A percentile compares a stretch with the other conserved stretches of the same genome.
Evolutionary conservation across 495 filamentous ascomycete species (phyloP).

Genomic region (Podospora australis): DNA sequence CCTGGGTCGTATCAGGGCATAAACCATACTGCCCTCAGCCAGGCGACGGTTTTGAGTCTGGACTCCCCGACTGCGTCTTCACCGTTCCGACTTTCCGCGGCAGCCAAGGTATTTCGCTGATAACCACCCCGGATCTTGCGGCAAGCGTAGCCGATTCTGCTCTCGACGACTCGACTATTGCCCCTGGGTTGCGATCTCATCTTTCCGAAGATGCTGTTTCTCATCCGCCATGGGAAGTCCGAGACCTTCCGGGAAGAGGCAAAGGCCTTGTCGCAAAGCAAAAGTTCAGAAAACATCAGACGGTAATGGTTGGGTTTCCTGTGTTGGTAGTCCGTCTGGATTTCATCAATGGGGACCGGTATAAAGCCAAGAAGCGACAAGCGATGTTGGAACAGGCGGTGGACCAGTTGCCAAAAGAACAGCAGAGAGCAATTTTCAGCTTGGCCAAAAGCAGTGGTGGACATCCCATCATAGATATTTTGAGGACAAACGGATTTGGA

Average conservation of each 20-base stretch:
- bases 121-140: conserved; percentile 7
- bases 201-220: not conserved
- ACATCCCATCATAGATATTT: conserved; percentile 62
- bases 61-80: conserved; percentile 9
- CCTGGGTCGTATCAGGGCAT: no score
- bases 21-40: not conserved
- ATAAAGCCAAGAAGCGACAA: conserved; percentile 9
- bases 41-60: not conserved
- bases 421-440: conserved; percentile 11
- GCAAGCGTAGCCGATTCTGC: not conserved
- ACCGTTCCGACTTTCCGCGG: conserved; percentile 1
- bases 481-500: conserved; percentile 50
- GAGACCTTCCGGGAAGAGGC: conserved; percentile 22
- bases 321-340: conserved; percentile 22
- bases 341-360: conserved; percentile 16
- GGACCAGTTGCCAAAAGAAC: conserved; percentile 14
- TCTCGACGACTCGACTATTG: conserved; percentile 1
- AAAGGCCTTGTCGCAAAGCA: conserved; percentile 24
- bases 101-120: conserved; percentile 9
- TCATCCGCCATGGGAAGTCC: conserved; percentile 12
- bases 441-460: conserved; percentile 59
- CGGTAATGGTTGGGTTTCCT: conserved; percentile 24
- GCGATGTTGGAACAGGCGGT: conserved; percentile 21
- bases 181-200: not conserved
- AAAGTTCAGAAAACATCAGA: conserved; percentile 17